These are phyloP conservation scores for Sphagnum tenellum DNA, from an alignment of 225 moss, liverwort and hornwort species.

Conservation along the genomic window DNA sequence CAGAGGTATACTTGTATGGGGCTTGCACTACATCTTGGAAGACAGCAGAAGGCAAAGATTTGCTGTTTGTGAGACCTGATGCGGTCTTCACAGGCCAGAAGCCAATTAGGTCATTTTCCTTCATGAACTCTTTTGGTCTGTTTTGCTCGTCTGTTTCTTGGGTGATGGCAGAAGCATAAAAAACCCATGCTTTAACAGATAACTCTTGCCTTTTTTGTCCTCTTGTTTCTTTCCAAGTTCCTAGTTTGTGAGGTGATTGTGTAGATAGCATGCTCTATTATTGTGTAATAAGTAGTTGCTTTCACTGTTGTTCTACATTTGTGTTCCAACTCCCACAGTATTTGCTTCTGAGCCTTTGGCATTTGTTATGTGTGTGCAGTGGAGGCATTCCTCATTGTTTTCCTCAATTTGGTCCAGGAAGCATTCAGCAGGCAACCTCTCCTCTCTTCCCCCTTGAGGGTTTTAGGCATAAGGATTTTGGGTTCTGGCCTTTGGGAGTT, in stretches of 20 bases:
- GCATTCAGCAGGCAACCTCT: conserved; percentile 72
- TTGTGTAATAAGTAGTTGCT: too few relatives aligned
- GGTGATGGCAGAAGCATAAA: too few relatives aligned
- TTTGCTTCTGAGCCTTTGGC: not conserved
- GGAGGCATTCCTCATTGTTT: conserved; percentile 98
- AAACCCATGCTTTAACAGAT: too few relatives aligned
- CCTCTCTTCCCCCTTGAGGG: too few relatives aligned
- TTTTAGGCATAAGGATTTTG: too few relatives aligned
- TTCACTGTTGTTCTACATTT: too few relatives aligned
- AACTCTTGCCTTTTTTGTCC: too few relatives aligned
- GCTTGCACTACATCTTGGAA: conserved; percentile 93
- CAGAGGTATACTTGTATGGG: conserved; percentile 89
- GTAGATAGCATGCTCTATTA: not conserved
- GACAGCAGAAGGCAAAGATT: conserved; percentile 58
- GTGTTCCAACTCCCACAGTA: not conserved
- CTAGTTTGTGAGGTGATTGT: too few relatives aligned
- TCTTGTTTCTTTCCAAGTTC: too few relatives aligned
- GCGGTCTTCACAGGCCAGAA: conserved; percentile 89
- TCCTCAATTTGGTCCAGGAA: conserved; percentile 94
- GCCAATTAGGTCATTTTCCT: conserved; percentile 68
- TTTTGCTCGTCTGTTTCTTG: too few relatives aligned
- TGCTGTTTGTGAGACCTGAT: conserved; percentile 83
- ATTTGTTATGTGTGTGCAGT: conserved; percentile 31
- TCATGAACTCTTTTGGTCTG: not conserved
- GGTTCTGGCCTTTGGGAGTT: too few relatives aligned